phyloP scores from a whole-genome alignment of 2,329 filamentous ascomycete genomes.

The Xylaria sp. region DNA sequence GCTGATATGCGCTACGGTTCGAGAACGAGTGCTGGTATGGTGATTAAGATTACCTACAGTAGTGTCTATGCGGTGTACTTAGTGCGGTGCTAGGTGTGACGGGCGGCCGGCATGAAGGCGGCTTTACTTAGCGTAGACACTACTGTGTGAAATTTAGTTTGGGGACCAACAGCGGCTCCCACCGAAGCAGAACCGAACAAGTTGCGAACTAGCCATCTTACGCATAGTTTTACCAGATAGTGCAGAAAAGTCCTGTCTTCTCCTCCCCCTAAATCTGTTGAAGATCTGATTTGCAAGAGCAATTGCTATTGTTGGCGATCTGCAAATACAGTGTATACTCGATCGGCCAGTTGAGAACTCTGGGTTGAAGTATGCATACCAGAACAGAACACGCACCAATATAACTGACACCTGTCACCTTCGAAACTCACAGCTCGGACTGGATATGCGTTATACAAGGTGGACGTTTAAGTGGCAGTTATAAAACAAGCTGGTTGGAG shows the following conservation, averaged over 20 bases:
- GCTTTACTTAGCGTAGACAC: background rate
- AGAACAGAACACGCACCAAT: too few species aligned
- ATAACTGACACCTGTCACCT: too few species aligned
- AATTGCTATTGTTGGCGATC: background rate
- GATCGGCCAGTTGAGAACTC: too few species aligned
- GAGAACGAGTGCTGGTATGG: background rate
- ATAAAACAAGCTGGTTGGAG: background rate
- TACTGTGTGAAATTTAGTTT: background rate
- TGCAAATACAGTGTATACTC: background rate
- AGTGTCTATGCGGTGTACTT: background rate
- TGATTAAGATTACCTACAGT: background rate
- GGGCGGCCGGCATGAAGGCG: background rate
- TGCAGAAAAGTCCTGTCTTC: background rate
- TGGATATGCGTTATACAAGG: too few species aligned
- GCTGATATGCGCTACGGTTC: background rate
- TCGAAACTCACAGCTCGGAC: too few species aligned
- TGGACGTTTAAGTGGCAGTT: too few species aligned
- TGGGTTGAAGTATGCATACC: too few species aligned
- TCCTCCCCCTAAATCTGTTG: constrained; percentile 1
- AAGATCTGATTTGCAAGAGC: background rate
- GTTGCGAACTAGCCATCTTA: background rate
- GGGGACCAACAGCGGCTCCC: background rate
- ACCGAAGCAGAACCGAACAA: background rate
- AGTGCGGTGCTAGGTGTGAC: background rate
- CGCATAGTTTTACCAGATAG: background rate